A percentile compares a stretch with the other conserved stretches of the same genome.
Evolutionary conservation across 805 yeast genomes (phyloP).

Genomic region (Candida arabinofermentans): DNA sequence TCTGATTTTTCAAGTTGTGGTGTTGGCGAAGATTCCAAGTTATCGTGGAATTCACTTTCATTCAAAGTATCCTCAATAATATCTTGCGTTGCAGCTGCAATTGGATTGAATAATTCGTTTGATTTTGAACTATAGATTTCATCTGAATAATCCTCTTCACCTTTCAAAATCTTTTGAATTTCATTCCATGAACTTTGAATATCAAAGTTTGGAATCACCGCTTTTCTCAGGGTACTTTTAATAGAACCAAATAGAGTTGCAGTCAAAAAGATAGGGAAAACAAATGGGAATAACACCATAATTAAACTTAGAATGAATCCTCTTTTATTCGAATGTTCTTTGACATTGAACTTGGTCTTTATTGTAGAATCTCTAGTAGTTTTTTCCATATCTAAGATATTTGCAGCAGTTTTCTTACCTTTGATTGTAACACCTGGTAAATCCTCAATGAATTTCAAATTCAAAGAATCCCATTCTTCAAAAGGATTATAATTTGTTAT

Average conservation of each 20-base stretch:
- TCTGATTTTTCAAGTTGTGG: not conserved
- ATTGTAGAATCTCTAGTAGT: slow-evolving; percentile 21
- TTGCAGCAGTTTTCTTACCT: slow-evolving; percentile 39
- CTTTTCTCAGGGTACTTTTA: slow-evolving; percentile 20
- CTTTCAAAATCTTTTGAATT: slow-evolving; percentile 4
- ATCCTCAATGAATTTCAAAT: slow-evolving; percentile 44
- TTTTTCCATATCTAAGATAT: slow-evolving; percentile 46
- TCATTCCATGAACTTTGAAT: slow-evolving; percentile 9
- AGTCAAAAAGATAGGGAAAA: slow-evolving; percentile 23
- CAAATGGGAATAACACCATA: slow-evolving; percentile 10
- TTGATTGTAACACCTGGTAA: slow-evolving; percentile 36
- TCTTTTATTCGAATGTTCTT: slow-evolving; percentile 7
- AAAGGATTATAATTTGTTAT: slow-evolving; percentile 75
- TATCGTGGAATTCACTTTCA: slow-evolving; percentile 2
- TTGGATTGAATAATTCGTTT: slow-evolving; percentile 9
- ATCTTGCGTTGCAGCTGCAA: slow-evolving; percentile 26
- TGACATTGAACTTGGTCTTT: slow-evolving; percentile 2
- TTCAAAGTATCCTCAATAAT: slow-evolving; percentile 25
- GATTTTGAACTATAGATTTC: not conserved
- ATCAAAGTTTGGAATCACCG: slow-evolving; percentile 11
- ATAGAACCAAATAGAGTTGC: slow-evolving; percentile 25
- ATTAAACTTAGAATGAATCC: slow-evolving; percentile 7
- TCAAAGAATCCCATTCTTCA: slow-evolving; percentile 43
- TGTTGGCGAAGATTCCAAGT: not conserved
- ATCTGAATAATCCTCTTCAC: slow-evolving; percentile 1